Base-by-base conservation (phyloP, 1,284 basidiomycete genomes). In the Takashimella koratensis region DNA sequence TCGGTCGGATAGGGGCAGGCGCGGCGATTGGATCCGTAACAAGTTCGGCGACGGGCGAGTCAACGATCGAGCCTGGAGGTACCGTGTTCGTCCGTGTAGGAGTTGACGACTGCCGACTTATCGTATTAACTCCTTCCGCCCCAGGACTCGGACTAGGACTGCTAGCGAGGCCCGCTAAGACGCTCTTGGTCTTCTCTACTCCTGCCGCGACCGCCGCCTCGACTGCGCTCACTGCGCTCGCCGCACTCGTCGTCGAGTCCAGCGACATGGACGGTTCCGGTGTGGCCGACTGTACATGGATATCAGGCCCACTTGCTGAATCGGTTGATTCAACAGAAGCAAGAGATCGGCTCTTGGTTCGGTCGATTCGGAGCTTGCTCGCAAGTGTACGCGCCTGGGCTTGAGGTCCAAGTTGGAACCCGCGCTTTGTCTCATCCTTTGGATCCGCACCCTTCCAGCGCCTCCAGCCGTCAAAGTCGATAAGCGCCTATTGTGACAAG, bases 381-480 rank as follows among this genome's bases (percentile, higher is more conserved):
- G 74, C 74, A 12, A 76, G 56, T 8, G 59, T 62, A 36, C 66
- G 67, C 22, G 74, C 74, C 6, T 74, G 70, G 12, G 66, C 66
- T 40, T 71, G 66, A 3, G 73, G 68, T 6, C 68, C 71, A 13
- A 65, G 49, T 23, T 71, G 62, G 60, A 76, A 74, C 0, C 67
- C 73, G 11, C 60, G 52, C 49, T 67, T 70, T 39, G 71, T 73
- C 41, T 71, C 70, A 24, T 62, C 59, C 23, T 61, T 58, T 8
- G 56, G 49, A 52, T 75, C 74, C 1, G 64, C 62, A 6, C 63
- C 60, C 53, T 76, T 74, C 68, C 73, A 75, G 41, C 73, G 53
- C 44, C 69, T 58, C 76, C 75, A 77, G 10, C 76, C 76, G 26
- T 77, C 76, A 53, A 77, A 77, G 52, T 77, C 76, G 59, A 77